phyloP scores from a whole-genome alignment of 257 asterid species.

The Nicotiana paniculata region DNA sequence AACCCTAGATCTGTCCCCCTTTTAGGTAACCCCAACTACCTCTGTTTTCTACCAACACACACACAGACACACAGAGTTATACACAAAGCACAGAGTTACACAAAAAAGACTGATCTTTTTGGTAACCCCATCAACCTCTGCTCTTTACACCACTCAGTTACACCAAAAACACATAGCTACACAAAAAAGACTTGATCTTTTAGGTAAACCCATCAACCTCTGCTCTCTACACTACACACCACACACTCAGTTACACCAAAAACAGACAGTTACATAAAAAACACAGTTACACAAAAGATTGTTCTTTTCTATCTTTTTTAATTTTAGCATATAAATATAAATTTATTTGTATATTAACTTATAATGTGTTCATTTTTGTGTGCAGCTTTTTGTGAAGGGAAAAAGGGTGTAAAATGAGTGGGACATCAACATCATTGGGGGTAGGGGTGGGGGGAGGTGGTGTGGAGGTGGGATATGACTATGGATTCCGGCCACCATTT shows the following conservation, averaged over 20 bases:
- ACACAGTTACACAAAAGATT: too few relatives aligned
- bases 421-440: conserved; percentile 41
- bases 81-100: background rate
- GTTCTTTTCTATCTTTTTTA: background rate
- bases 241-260: too few relatives aligned
- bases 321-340: background rate
- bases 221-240: too few relatives aligned
- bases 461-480: conserved; percentile 51
- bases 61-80: background rate
- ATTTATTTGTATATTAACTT: conserved; percentile 9
- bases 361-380: conserved; percentile 16
- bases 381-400: conserved; percentile 34
- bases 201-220: too few relatives aligned
- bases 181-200: too few relatives aligned
- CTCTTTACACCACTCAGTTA: too few relatives aligned
- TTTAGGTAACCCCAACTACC: conserved; percentile 9
- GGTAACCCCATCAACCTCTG: too few relatives aligned
- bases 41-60: background rate
- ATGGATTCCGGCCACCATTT: conserved; percentile 61
- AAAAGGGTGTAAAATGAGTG: conserved; percentile 52
- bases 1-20: conserved; percentile 90
- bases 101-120: background rate
- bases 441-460: conserved; percentile 25
- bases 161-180: too few relatives aligned
- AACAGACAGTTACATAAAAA: too few relatives aligned